Evolutionary conservation across 345 rosid genomes (phyloP), one percentile per base, ranked within the genome.

Genomic region (Schrenkiella parvula): DNA sequence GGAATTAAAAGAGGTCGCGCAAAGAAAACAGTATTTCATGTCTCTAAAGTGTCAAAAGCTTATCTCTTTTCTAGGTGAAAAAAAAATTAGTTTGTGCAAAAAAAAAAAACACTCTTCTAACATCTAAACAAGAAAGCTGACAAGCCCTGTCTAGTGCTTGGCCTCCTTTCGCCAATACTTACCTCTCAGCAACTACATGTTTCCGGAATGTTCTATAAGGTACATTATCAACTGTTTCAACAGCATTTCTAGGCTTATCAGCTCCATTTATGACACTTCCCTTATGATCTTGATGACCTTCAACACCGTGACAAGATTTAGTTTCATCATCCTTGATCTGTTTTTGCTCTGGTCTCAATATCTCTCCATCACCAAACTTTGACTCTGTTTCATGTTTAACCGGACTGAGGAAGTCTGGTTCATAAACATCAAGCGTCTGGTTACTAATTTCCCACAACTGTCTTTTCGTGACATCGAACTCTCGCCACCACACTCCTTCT

Each of bases 401-500:
- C 4, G n/a, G 25, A 32, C 31, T 1, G 23, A 69, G 17, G 9
- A 69, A 69, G 46, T 44, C 64, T 2, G 42, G 64, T 13, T 21
- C 17, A 47, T 69, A 56, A n/a, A 69, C 6, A 1, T 43, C 65
- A 47, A 69, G 73, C 17, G n/a, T 57, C 56, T 69, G 73, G 25
- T 56, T 23, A 23, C 64, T 21, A 43, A 69, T 69, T 0, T 56
- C 73, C 6, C 0, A 1, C 26, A 69, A 0, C 11, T 69, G 65
- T 14, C 18, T 12, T 2, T 56, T 32, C 3, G 56, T 69, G 6
- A 69, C 64, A n/a, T 44, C 4, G 7, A 69, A 69, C 56, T 69
- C 65, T 21, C 14, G 15, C 64, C 55, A 69, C 73, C 65, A 69
- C 0, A 6, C 35, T 14, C 32, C 32, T 13, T 69, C 73, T 0